phyloP scores from a whole-genome alignment of 2,329 filamentous ascomycete genomes.

The Nothopassalora personata region DNA sequence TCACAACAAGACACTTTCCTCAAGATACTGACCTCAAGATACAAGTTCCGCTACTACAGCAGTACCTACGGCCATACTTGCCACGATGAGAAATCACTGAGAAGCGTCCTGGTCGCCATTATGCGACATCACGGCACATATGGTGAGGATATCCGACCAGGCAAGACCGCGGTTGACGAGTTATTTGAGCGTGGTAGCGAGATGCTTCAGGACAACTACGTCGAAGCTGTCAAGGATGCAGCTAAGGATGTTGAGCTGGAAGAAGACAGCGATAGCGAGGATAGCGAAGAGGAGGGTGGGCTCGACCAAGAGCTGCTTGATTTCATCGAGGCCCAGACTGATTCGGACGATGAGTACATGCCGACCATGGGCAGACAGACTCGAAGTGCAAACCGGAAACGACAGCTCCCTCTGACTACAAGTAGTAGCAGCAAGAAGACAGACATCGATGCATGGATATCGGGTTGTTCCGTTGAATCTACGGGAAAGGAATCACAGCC shows the following conservation, averaged over 20 bases:
- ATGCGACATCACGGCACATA: background rate
- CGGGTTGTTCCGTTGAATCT: too few species aligned
- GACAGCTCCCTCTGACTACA: background rate
- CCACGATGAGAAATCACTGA: conserved; percentile 4
- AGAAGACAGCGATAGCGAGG: background rate
- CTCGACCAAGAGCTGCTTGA: background rate
- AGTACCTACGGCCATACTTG: conserved; percentile 4
- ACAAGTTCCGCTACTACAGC: conserved; percentile 6
- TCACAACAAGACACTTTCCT: conserved; percentile 1
- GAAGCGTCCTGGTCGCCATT: conserved; percentile 1
- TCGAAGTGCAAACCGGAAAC: background rate
- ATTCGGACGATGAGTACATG: background rate
- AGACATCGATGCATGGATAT: background rate
- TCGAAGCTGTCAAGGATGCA: background rate
- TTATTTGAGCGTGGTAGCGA: conserved; percentile 3
- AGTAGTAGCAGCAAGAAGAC: background rate
- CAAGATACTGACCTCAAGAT: background rate
- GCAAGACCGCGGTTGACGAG: conserved; percentile 1
- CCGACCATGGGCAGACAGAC: background rate
- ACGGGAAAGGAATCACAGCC: too few species aligned
- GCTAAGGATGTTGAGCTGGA: background rate
- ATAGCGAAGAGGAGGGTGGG: background rate
- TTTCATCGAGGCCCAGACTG: background rate
- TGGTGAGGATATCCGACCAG: background rate
- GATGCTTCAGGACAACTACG: conserved; percentile 4